Conservation (phyloP, 192 early-diverging fungal genomes). For the Coemansia sp. region DNA sequence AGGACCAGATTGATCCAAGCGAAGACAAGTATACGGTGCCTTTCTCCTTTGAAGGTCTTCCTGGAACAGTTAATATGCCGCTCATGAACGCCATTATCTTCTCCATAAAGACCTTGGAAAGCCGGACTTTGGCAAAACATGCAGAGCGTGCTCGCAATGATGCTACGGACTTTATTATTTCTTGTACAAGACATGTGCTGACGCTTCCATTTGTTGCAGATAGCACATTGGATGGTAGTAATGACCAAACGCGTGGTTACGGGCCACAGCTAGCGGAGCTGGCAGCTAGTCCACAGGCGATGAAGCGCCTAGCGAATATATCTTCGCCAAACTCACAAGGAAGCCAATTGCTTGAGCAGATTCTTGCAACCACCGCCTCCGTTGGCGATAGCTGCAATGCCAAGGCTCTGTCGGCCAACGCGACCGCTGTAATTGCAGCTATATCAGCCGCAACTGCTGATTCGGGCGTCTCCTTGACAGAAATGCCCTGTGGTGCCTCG, state of each 20-base stretch:
- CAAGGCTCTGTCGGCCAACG: conserved; percentile 3
- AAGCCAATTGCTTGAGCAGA: conserved; percentile 39
- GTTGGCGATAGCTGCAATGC: conserved; percentile 37
- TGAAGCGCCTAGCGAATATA: conserved; percentile 42
- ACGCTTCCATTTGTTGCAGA: conserved; percentile 20
- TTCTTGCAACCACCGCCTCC: conserved; percentile 18
- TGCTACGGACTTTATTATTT: conserved; percentile 38
- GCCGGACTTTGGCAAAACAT: conserved; percentile 16
- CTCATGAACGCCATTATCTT: conserved; percentile 36
- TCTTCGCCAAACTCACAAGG: conserved; percentile 43
- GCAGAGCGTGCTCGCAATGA: conserved; percentile 32
- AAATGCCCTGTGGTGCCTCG: conserved; percentile 9
- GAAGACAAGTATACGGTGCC: conserved; percentile 19
- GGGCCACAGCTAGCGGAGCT: conserved; percentile 23
- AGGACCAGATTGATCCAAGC: not conserved
- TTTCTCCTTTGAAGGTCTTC: conserved; percentile 40
- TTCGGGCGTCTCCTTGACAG: conserved; percentile 16
- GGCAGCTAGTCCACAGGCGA: conserved; percentile 19
- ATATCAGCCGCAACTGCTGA: conserved; percentile 20
- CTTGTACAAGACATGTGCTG: conserved; percentile 37
- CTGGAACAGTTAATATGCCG: conserved; percentile 36
- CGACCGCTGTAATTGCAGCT: conserved; percentile 13
- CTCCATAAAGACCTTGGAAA: conserved; percentile 33
- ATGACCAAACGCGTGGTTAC: not conserved
- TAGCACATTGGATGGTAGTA: not conserved